Base-by-base conservation (phyloP, 1,139 yeast species). In the Debaryomyces subglobosus region DNA sequence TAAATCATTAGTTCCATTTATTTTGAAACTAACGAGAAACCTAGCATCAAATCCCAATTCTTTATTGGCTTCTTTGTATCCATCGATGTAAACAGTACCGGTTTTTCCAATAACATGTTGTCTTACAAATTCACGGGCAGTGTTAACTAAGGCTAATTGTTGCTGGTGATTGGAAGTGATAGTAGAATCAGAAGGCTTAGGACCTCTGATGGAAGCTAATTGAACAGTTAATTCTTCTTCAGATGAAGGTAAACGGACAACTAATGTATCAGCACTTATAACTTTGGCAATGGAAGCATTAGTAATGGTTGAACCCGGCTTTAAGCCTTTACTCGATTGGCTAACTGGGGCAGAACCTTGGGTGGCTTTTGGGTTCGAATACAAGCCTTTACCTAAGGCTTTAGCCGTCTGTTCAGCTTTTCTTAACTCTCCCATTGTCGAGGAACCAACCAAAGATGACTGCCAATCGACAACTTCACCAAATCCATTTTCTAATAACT, bases 391-490 rank as follows among this genome's bases (percentile, higher is more conserved):
- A 18, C 82, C 87, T 24, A 74, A 69, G 8, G 77, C 75, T 58
- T 78, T 84, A n/a, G 95, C 96, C 1, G 74, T 64, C 55, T 76
- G 82, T 63, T 88, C 96, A 23, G 87, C 83, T 49, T 74, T 78
- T 63, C 96, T 79, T 49, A 86, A 74, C 27, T 64, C 63, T 3
- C 78, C 60, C 92, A 89, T 88, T 39, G 72, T 72, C 35, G 76
- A 67, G 5, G 91, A 72, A 2, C 96, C 96, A 49, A 90, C 70
- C 45, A 83, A 62, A n/a, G 81, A 66, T 1, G 91, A 82, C 64
- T 89, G 96, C 94, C 96, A 87, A 63, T 89, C 96, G 20, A 85
- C 82, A 48, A 89, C 81, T 55, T 84, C 84, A 7, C 86, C 96
- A 39, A 84, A 74, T 8, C 97, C 97, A 50, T 74, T 76, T 52